Evolutionary conservation across 495 filamentous ascomycete genomes (phyloP), one percentile per base, ranked within the genome.

Genomic region (Wilcoxina mikolae): DNA sequence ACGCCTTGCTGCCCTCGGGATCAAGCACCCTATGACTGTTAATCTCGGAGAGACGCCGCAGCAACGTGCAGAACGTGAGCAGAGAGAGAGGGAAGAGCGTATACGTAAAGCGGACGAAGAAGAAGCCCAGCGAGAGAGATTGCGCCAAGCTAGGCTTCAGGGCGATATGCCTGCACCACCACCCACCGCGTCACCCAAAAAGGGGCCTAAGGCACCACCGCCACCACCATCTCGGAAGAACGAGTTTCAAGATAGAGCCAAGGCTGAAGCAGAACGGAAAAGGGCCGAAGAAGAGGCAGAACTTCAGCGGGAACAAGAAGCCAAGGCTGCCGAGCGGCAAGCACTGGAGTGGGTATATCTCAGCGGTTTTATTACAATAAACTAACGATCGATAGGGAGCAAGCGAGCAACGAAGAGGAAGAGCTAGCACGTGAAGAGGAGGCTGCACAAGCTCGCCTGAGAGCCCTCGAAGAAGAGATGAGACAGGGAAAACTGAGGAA

Each of bases 401-500:
- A 88, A 66, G 84, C 85, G 28, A 73, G 71, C 53, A 69, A 74
- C 15, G 83, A 88, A 61, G 86, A 95, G 64, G 78, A 81, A 12
- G 90, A 90, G 51, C 75, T 94, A 28, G 78, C 73, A 25, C 78
- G 72, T 56, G 87, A 95, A 68, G 83, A 83, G 45, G 80, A 87
- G 57, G 89, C 82, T 42, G 79, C 88, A 44, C 80, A 84, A 61
- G 85, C 84, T 41, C 83, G 87, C 42, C 77, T 95, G 20, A 82
- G 78, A 60, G 90, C 87, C 23, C 75, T 99, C 25, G 87, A 99
- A 64, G 86, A 96, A 65, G 87, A 93, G 66, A 87, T 96, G 43
- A 82, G 82, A 58, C 84, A 87, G 67, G 89, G 90, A 52, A 95
- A 95, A 70, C 70, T 96, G n/a, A 93, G 89, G 75, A 95, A 91